These are phyloP conservation scores for Limonium bicolor DNA, from an alignment of 148 eudicot genomes.

Conservation along the genomic window DNA sequence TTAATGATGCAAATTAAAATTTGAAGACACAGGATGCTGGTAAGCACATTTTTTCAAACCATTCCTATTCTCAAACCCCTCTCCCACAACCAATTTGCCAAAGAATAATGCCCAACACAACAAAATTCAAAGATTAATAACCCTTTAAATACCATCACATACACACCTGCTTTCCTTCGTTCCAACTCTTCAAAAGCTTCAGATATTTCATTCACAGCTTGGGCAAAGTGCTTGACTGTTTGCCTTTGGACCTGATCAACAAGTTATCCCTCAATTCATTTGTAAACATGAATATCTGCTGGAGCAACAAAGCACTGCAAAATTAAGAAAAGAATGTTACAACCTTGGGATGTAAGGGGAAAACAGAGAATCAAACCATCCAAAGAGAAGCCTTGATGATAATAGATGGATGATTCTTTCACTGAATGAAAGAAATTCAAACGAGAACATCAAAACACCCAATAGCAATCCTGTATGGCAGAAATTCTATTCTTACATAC, in stretches of 20 bases:
- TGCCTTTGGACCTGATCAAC: conserved; percentile 52
- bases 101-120: conserved; percentile 10
- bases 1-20: no score
- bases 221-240: conserved; percentile 53
- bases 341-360: no score
- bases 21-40: no score
- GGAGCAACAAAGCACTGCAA: conserved; percentile 87
- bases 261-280: conserved; percentile 57
- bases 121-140: conserved; percentile 12
- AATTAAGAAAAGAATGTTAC: conserved; percentile 1
- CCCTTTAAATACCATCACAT: conserved; percentile 11
- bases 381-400: no score
- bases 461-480: no score
- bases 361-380: no score
- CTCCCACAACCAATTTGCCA: neutral
- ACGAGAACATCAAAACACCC: no score
- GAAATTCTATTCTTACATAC: no score
- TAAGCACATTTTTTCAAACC: no score
- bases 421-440: no score
- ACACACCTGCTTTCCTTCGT: conserved; percentile 15
- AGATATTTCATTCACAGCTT: conserved; percentile 84
- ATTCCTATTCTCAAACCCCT: neutral
- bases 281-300: conserved; percentile 66
- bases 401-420: no score
- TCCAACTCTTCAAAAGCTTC: conserved; percentile 46